phyloP scores from a whole-genome alignment of 768 basidiomycete species.

The Chiua virens region DNA sequence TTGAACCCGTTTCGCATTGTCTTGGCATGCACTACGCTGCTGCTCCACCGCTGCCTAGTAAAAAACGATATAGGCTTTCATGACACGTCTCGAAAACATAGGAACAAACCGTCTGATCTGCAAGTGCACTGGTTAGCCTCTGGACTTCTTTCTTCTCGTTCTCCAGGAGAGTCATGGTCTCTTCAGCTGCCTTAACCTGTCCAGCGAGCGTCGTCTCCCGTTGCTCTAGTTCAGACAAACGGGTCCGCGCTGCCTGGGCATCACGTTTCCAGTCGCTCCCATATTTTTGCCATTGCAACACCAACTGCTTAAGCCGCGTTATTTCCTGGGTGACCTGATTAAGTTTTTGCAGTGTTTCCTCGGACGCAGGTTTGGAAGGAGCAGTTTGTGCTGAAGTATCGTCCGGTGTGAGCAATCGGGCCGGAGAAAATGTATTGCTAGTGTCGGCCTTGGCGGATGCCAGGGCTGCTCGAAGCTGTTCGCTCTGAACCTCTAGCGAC shows the following conservation, averaged over 20 bases:
- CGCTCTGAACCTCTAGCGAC: slow-evolving; percentile 16
- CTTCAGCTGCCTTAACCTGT: slow-evolving; percentile 13
- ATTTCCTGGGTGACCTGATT: slow-evolving; percentile 17
- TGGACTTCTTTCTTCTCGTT: slow-evolving; percentile 13
- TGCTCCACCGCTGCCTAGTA: slow-evolving; percentile 13
- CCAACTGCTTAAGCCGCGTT: slow-evolving; percentile 16
- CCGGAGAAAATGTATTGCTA: neutral
- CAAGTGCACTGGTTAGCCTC: slow-evolving; percentile 14
- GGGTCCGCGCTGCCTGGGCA: slow-evolving; percentile 13
- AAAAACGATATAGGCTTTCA: neutral
- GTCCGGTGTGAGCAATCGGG: slow-evolving; percentile 1
- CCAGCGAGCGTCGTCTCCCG: slow-evolving; percentile 9
- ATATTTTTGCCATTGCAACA: slow-evolving; percentile 26
- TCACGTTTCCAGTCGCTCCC: slow-evolving; percentile 25
- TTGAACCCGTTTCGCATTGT: slow-evolving; percentile 8
- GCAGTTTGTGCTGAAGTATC: neutral
- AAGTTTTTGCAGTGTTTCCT: slow-evolving; percentile 10
- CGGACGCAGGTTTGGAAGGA: slow-evolving; percentile 2
- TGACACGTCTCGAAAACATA: neutral
- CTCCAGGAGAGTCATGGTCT: slow-evolving; percentile 4
- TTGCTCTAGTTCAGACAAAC: slow-evolving; percentile 10
- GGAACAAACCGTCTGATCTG: slow-evolving; percentile 22
- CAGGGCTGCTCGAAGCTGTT: slow-evolving; percentile 18
- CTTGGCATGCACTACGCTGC: slow-evolving; percentile 11
- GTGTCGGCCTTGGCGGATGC: slow-evolving; percentile 7